Conservation (phyloP, 768 basidiomycete genomes). For the Xerocomellus amylosporus region DNA sequence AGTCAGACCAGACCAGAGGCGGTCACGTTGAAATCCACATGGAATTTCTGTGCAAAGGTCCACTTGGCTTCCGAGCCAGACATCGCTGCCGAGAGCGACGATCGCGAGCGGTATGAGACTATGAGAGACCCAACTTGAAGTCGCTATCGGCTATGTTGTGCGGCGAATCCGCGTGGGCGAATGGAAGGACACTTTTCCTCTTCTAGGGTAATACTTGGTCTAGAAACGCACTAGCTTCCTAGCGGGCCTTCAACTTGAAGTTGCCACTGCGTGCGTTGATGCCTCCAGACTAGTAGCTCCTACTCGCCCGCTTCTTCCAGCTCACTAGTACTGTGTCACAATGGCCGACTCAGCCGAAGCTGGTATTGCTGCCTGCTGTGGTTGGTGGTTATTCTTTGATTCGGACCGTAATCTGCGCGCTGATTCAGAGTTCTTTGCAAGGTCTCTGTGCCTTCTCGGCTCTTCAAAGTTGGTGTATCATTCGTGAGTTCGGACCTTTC, state of each 20-base stretch:
- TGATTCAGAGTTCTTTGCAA: slow-evolving; percentile 3
- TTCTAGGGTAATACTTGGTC: too few relatives aligned
- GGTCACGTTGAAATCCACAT: slow-evolving; percentile 20
- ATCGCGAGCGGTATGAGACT: too few relatives aligned
- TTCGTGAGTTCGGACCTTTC: slow-evolving; percentile 20
- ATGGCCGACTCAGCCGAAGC: slow-evolving; percentile 19
- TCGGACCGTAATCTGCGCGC: neutral
- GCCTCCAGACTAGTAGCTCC: too few relatives aligned
- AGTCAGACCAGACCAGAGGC: slow-evolving; percentile 23
- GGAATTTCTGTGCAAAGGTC: slow-evolving; percentile 32
- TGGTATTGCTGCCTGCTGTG: slow-evolving; percentile 17
- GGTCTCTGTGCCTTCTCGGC: slow-evolving; percentile 13
- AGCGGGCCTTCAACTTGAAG: too few relatives aligned
- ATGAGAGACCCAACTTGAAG: too few relatives aligned
- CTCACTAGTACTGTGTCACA: neutral
- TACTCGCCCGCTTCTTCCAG: neutral
- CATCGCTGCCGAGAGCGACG: slow-evolving; percentile 8
- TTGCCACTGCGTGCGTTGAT: too few relatives aligned
- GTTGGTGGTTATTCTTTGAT: slow-evolving; percentile 13
- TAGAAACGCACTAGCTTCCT: too few relatives aligned
- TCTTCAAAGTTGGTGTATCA: slow-evolving; percentile 23
- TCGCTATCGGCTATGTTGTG: neutral
- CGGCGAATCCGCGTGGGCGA: neutral
- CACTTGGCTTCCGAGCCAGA: slow-evolving; percentile 22
- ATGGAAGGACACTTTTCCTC: neutral